These are phyloP conservation scores for Phytophthora cryptogea DNA, from an alignment of 352 stramenopile genomes.

Conservation along the genomic window DNA sequence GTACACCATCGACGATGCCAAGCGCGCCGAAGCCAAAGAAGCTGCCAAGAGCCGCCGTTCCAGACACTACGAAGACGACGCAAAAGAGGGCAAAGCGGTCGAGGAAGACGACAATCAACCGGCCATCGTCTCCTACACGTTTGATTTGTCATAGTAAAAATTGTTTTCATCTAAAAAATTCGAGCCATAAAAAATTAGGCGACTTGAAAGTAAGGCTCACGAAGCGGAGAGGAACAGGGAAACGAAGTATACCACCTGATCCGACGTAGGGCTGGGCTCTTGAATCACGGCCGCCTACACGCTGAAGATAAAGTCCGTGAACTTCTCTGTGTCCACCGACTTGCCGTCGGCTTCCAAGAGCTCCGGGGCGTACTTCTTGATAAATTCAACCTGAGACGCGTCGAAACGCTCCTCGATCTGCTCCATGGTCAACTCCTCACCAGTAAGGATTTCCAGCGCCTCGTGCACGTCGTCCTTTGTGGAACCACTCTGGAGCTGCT, in stretches of 20 bases:
- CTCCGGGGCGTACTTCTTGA: constrained; percentile 72
- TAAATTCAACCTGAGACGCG: constrained; percentile 69
- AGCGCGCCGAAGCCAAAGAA: constrained; percentile 30
- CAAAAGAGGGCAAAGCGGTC: constrained; percentile 32
- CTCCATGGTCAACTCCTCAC: constrained; percentile 73
- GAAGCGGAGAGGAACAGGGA: constrained; percentile 16
- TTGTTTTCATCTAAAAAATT: constrained; percentile 41
- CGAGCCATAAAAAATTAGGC: constrained; percentile 38
- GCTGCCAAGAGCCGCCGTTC: constrained; percentile 26
- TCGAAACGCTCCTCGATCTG: constrained; percentile 88
- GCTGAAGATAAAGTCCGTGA: constrained; percentile 82
- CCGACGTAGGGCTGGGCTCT: constrained; percentile 13
- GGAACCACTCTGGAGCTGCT: constrained; percentile 89
- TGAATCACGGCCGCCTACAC: constrained; percentile 42
- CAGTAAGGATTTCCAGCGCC: constrained; percentile 80
- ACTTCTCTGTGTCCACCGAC: constrained; percentile 76
- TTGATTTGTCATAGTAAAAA: constrained; percentile 61
- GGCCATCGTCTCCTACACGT: constrained; percentile 72
- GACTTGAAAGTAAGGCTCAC: constrained; percentile 29
- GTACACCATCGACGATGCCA: constrained; percentile 40
- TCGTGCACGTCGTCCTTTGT: constrained; percentile 80
- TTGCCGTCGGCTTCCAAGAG: constrained; percentile 57
- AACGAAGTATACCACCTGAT: constrained; percentile 20
- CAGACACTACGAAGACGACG: constrained; percentile 34
- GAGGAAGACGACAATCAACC: constrained; percentile 41